A percentile compares a stretch with the other conserved stretches of the same genome.
These are phyloP conservation scores for Fusarium vanettenii DNA, from an alignment of 2,329 filamentous ascomycete species.

Conservation along the genomic window DNA sequence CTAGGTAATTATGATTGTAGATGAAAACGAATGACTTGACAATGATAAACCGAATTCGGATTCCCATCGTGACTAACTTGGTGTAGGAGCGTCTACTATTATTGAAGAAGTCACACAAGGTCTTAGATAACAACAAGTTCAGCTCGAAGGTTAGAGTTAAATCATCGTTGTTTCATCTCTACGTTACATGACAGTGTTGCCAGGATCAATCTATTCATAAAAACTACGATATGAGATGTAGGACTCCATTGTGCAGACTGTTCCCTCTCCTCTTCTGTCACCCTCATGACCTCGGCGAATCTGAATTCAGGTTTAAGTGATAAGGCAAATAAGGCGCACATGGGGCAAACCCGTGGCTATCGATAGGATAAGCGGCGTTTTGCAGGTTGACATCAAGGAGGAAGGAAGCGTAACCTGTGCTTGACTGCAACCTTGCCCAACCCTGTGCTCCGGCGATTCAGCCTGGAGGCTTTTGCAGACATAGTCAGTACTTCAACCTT, in stretches of 20 bases:
- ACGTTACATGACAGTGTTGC: no score
- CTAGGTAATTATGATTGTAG: not conserved
- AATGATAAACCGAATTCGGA: not conserved
- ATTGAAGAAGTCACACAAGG: no score
- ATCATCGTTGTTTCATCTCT: no score
- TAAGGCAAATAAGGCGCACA: not conserved
- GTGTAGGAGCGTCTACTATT: no score
- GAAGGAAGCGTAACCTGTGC: not conserved
- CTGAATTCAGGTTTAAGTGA: not conserved
- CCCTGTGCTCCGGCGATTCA: not conserved
- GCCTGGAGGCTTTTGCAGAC: not conserved
- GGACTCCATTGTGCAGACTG: no score
- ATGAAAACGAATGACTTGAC: not conserved
- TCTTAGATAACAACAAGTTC: no score
- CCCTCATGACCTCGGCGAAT: not conserved
- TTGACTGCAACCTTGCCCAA: not conserved
- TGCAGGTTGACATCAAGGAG: not conserved
- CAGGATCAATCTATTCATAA: not conserved
- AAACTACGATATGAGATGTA: not conserved
- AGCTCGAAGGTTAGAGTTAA: no score
- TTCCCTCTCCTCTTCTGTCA: no score
- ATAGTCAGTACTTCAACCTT: not conserved
- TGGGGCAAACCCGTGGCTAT: not conserved
- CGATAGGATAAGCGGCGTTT: not conserved
- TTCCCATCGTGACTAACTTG: not conserved